A percentile compares a stretch with the other conserved stretches of the same genome.
phyloP scores from a whole-genome alignment of 805 yeast genomes.

The Suhomyces xylopsoci region DNA sequence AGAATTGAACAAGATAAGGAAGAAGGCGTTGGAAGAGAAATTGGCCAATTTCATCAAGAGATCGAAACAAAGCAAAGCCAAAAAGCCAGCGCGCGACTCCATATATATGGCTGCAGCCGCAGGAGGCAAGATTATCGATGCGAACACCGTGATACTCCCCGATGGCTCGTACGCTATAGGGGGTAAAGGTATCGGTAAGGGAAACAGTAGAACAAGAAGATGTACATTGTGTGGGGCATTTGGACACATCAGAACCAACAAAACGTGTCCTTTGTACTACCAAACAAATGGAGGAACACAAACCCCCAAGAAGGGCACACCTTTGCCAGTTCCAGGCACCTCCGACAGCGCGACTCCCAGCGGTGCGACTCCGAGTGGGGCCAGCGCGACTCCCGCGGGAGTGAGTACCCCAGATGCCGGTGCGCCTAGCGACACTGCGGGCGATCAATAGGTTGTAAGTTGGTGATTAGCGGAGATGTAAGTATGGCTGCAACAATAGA shows the following conservation, averaged over 20 bases:
- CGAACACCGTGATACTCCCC: conserved; percentile 42
- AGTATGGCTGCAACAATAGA: neutral
- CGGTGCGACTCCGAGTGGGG: neutral
- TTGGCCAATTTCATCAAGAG: conserved; percentile 79
- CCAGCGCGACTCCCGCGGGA: neutral
- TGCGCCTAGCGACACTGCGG: neutral
- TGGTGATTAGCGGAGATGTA: neutral
- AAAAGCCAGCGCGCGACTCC: conserved; percentile 31
- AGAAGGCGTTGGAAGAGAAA: conserved; percentile 75
- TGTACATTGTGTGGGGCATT: conserved; percentile 95
- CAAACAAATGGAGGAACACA: conserved; percentile 30
- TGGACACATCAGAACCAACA: conserved; percentile 92
- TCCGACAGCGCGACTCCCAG: neutral
- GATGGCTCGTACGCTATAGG: conserved; percentile 46
- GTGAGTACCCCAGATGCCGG: neutral
- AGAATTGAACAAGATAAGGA: conserved; percentile 74
- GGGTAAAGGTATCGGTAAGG: conserved; percentile 72
- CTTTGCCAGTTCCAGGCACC: neutral
- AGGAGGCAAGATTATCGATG: conserved; percentile 42
- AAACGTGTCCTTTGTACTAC: conserved; percentile 78
- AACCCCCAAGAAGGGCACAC: neutral
- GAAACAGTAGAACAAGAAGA: conserved; percentile 70
- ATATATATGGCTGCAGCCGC: conserved; percentile 41
- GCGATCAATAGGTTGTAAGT: neutral
- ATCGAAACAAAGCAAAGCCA: conserved; percentile 33